phyloP scores from a whole-genome alignment of 768 basidiomycete genomes.

The Boletus sensibilis region DNA sequence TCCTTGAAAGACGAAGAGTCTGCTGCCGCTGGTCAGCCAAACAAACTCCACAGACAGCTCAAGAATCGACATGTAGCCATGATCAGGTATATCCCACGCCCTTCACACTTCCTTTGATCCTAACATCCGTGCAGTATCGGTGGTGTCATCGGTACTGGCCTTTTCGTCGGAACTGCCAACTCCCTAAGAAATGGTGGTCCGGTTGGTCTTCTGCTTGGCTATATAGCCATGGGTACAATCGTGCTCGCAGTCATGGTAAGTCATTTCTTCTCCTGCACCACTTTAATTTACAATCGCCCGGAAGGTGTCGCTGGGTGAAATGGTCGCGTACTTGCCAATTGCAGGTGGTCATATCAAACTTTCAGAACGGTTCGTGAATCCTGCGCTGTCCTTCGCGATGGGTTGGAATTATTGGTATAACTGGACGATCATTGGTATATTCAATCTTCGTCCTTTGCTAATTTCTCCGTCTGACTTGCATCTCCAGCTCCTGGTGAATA shows the following conservation, averaged over 20 bases:
- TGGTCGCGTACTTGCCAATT: conserved; percentile 74
- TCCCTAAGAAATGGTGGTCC: conserved; percentile 62
- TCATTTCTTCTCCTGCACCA: neutral
- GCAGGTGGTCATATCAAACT: conserved; percentile 80
- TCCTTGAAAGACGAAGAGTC: conserved; percentile 28
- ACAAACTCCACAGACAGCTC: conserved; percentile 53
- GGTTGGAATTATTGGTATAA: conserved; percentile 57
- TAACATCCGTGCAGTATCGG: conserved; percentile 47
- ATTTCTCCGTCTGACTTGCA: neutral
- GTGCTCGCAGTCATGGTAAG: conserved; percentile 72
- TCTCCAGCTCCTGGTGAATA: conserved; percentile 26
- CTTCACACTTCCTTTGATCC: neutral
- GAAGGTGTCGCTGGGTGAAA: conserved; percentile 58
- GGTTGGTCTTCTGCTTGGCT: conserved; percentile 72
- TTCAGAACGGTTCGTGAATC: conserved; percentile 80
- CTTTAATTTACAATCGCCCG: neutral
- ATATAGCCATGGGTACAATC: conserved; percentile 60
- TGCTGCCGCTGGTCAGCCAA: neutral
- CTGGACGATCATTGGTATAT: conserved; percentile 27
- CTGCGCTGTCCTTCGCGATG: conserved; percentile 59
- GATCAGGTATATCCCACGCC: conserved; percentile 54
- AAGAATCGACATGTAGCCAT: conserved; percentile 81
- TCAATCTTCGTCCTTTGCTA: neutral
- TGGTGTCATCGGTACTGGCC: conserved; percentile 56
- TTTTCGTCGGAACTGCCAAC: conserved; percentile 66